Base-by-base conservation (phyloP, 495 filamentous ascomycete species). In the Penicillium ochrochloron region DNA sequence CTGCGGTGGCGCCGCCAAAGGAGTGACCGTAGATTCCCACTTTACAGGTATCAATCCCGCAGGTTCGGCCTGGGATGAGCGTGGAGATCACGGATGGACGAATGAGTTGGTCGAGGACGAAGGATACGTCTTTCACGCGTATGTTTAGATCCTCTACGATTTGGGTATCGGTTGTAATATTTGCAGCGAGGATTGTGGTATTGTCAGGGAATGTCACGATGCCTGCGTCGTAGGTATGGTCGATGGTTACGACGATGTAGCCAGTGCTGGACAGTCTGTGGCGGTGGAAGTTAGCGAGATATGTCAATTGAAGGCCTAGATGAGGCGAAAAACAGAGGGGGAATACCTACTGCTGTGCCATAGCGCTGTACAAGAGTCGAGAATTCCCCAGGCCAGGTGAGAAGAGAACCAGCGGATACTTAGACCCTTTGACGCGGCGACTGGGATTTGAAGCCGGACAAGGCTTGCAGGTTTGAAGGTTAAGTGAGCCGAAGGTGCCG, bases 261-360 rank as follows among this genome's bases (percentile, higher is more conserved):
- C 44, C 44, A 25, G 44, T 25, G 44, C 44, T 48, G 44, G 44
- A 48, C 6, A 48, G 44, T 25, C 39, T 42, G 39, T n/a, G n/a
- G n/a, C 1, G 39, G 39, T 17, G 0, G 17, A 42, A 42, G 17
- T 42, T 5, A 42, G 39, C 39, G 39, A 42, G 1, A n/a, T 6
- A 3, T 42, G 14, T 42, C 39, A 0, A 42, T 17, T n/a, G 39
- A 42, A n/a, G n/a, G n/a, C n/a, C n/a, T n/a, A n/a, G n/a, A n/a
- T n/a, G n/a, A n/a, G n/a, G n/a, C n/a, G n/a, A n/a, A n/a, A n/a
- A n/a, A 42, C 39, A 42, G 15, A 42, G n/a, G 39, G 14, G 15
- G 17, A 42, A 42, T n/a, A 42, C 39, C 14, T n/a, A 42, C 39
- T 42, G 39, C 44, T 48, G 44, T 25, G 44, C 44, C n/a, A 48